phyloP scores from a whole-genome alignment of 2,329 filamentous ascomycete genomes.

The Ceratocystis cacaofunesta region DNA sequence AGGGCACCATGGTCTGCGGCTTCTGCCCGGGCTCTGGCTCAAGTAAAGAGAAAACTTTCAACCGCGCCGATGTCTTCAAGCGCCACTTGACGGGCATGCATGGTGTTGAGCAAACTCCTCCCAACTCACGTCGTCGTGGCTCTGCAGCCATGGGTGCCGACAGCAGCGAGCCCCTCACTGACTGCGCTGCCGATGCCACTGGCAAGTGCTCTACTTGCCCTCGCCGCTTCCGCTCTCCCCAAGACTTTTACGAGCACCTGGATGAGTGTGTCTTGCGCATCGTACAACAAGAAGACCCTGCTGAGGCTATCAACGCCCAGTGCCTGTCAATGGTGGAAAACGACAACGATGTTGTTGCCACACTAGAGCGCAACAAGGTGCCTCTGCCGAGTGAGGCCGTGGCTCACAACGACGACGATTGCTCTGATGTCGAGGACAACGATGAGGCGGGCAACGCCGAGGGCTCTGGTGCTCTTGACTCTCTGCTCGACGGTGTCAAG shows the following conservation, averaged over 20 bases:
- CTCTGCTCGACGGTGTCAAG: constrained; percentile 34
- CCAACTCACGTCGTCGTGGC: constrained; percentile 71
- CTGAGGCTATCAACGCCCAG: constrained; percentile 52
- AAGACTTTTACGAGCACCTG: constrained; percentile 97
- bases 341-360: constrained; percentile 46
- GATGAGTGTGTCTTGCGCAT: constrained; percentile 61
- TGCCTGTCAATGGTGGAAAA: constrained; percentile 51
- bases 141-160: constrained; percentile 20
- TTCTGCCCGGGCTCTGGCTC: constrained; percentile 86
- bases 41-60: constrained; percentile 85
- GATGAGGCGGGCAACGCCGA: constrained; percentile 29
- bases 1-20: constrained; percentile 91
- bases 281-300: constrained; percentile 55
- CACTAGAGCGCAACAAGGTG: constrained; percentile 48
- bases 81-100: constrained; percentile 81
- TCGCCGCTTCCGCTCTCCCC: constrained; percentile 76
- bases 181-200: constrained; percentile 62
- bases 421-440: constrained; percentile 42
- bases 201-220: constrained; percentile 95
- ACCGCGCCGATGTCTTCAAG: constrained; percentile 92
- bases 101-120: constrained; percentile 81
- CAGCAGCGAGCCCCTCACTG: constrained; percentile 47
- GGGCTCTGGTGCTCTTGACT: constrained; percentile 20
- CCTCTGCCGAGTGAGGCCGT: constrained; percentile 37
- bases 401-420: constrained; percentile 33